These are phyloP conservation scores for Pestalotiopsis sp. DNA, from an alignment of 2,329 filamentous ascomycete species.

Conservation along the genomic window DNA sequence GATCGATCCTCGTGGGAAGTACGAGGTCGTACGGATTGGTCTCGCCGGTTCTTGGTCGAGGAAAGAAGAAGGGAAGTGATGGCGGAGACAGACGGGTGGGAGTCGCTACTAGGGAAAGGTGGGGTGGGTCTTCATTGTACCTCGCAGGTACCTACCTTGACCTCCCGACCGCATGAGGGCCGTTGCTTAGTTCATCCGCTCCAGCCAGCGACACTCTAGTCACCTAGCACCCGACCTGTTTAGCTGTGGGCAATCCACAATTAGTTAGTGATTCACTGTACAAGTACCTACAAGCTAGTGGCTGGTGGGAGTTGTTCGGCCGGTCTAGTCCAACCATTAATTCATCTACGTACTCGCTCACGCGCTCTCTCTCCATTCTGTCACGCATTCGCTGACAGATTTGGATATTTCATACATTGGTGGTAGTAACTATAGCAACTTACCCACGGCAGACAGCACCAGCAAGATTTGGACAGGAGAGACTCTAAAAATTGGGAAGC, in stretches of 20 bases:
- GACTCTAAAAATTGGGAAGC: neutral
- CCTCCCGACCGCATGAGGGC: constrained; percentile 3
- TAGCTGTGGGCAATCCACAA: constrained; percentile 12
- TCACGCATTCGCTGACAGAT: neutral
- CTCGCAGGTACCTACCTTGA: constrained; percentile 16
- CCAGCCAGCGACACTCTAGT: constrained; percentile 9
- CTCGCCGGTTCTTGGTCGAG: constrained; percentile 27
- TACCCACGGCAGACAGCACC: neutral
- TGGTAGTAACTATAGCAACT: neutral
- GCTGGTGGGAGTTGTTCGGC: neutral
- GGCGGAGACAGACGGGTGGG: constrained; percentile 17
- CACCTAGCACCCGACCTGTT: constrained; percentile 11
- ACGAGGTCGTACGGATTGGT: constrained; percentile 28
- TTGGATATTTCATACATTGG: neutral
- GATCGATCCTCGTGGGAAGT: constrained; percentile 16
- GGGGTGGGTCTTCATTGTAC: constrained; percentile 16
- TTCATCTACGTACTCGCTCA: neutral
- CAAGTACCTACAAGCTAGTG: neutral
- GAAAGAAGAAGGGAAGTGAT: constrained; percentile 29
- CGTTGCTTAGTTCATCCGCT: constrained; percentile 24
- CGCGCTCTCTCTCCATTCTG: neutral
- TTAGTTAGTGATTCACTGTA: too few species aligned
- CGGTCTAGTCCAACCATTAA: neutral
- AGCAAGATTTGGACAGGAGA: neutral
- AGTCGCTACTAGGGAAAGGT: constrained; percentile 15